These are phyloP conservation scores for Ascochyta pisi DNA, from an alignment of 2,329 filamentous ascomycete species.

Conservation along the genomic window DNA sequence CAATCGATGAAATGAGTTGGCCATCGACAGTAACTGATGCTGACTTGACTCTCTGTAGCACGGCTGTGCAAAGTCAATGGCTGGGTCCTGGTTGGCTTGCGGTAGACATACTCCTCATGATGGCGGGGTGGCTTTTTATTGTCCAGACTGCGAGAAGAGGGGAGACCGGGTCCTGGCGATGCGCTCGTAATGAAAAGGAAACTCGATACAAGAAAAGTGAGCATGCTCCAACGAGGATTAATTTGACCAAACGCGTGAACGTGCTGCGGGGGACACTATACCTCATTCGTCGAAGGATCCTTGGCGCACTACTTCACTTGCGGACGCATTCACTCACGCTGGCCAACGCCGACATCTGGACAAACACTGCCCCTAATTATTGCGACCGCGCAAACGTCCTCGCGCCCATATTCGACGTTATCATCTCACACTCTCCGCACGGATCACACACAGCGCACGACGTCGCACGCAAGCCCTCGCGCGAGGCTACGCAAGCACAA, in stretches of 20 bases:
- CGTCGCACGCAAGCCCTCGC: slow-evolving; percentile 29
- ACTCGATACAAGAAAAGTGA: slow-evolving; percentile 1
- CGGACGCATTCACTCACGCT: slow-evolving; percentile 31
- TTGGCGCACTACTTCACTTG: slow-evolving; percentile 22
- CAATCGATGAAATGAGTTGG: slow-evolving; percentile 87
- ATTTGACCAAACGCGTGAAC: slow-evolving; percentile 15
- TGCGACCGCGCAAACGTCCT: slow-evolving; percentile 27
- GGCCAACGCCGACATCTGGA: slow-evolving; percentile 15
- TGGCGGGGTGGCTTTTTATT: slow-evolving; percentile 19
- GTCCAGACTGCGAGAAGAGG: background rate
- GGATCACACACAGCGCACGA: slow-evolving; percentile 17
- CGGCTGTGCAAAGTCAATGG: slow-evolving; percentile 63
- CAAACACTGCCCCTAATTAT: slow-evolving; percentile 24
- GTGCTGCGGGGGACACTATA: slow-evolving; percentile 15
- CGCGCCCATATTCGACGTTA: slow-evolving; percentile 24
- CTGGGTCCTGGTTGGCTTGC: slow-evolving; percentile 8
- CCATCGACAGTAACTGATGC: slow-evolving; percentile 95
- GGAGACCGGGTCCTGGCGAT: background rate
- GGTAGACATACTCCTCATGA: slow-evolving; percentile 31
- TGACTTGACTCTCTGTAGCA: slow-evolving; percentile 91
- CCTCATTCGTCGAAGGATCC: too few relatives aligned
- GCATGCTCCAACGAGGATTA: slow-evolving; percentile 2
- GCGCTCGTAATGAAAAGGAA: background rate
- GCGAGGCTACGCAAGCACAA: slow-evolving; percentile 58
- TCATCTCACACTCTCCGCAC: slow-evolving; percentile 5